Base-by-base conservation (phyloP, 1,284 basidiomycete species). In the Porodaedalea pini region DNA sequence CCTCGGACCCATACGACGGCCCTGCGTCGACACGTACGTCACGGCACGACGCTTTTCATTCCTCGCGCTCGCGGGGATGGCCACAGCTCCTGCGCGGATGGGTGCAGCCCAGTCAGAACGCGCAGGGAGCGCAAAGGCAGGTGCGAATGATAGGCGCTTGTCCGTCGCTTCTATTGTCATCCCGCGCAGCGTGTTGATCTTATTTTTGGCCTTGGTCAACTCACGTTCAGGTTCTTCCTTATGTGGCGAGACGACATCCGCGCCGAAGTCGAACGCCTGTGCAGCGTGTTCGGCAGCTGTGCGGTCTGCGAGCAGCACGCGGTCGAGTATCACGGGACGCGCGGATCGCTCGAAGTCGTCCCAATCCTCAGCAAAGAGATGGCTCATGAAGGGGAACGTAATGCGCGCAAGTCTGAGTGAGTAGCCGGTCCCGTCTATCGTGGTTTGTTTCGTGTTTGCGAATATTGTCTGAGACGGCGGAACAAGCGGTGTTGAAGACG, bases 321-420 rank as follows among this genome's bases (percentile, higher is more conserved):
- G 83, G 63, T 91, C 87, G 50, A 90, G 75, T 19, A 93, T 64
- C 68, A 85, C 90, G 0, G 91, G 86, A 27, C 83, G 78, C 19
- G 77, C 74, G 64, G 91, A 81, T 57, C 80, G 75, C 29, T 79
- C 75, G 63, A 86, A 85, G 68, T 94, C 92, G 29, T 77, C 74
- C 82, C 88, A 91, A 66, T 94, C 92, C 61, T 87, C 80, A 13
- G 76, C 65, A 68, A 85, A 92, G 69, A 89, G 78, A 15, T 86
- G 69, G 0, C 79, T 77, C 62, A 88, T 77, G 29, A 79, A 81
- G 0, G 92, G 90, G 65, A 93, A 88, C 15, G 86, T 84, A 4
- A 86, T 77, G 69, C 88, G 83, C 59, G 75, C 71, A 58, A 86
- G 73, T 65, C 81, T 79, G 0, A 81, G 84, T 65, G 85, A 80